Conservation (phyloP, 1,139 yeast species). For the Candida anutae region DNA sequence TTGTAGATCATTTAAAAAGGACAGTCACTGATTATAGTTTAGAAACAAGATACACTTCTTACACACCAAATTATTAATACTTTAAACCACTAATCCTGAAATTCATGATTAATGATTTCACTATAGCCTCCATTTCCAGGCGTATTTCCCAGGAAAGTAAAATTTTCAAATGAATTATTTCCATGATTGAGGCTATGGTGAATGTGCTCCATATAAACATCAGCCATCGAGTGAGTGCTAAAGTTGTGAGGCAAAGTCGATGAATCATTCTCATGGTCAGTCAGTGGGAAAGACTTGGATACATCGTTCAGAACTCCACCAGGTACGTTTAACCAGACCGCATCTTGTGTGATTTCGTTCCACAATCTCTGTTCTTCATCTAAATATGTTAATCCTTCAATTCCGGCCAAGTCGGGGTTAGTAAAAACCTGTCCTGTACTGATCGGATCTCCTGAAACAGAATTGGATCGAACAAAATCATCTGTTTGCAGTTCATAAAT, state of each 20-base stretch:
- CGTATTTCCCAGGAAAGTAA: constrained; percentile 2
- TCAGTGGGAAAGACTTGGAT: too few species aligned
- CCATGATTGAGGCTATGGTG: background rate
- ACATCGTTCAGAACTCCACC: constrained; percentile 16
- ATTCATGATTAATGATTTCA: constrained; percentile 34
- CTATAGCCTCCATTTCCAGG: constrained; percentile 21
- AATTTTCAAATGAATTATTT: constrained; percentile 1
- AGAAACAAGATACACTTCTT: too few species aligned
- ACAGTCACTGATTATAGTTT: too few species aligned
- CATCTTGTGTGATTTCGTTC: constrained; percentile 69
- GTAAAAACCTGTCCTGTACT: constrained; percentile 21
- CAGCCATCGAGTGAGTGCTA: constrained; percentile 1
- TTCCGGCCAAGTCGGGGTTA: constrained; percentile 31
- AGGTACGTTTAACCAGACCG: constrained; percentile 52
- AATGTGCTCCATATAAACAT: background rate
- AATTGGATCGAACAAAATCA: background rate
- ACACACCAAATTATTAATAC: too few species aligned
- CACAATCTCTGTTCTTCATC: constrained; percentile 58
- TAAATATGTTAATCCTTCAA: constrained; percentile 37
- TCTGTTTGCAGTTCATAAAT: background rate
- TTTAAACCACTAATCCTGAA: constrained; percentile 30
- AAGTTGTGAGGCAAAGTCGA: constrained; percentile 1
- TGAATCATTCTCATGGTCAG: too few species aligned
- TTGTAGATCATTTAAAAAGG: too few species aligned
- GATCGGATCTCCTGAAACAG: background rate